These are phyloP conservation scores for Aphanomyces stellatus DNA, from an alignment of 352 stramenopile genomes.

Conservation along the genomic window DNA sequence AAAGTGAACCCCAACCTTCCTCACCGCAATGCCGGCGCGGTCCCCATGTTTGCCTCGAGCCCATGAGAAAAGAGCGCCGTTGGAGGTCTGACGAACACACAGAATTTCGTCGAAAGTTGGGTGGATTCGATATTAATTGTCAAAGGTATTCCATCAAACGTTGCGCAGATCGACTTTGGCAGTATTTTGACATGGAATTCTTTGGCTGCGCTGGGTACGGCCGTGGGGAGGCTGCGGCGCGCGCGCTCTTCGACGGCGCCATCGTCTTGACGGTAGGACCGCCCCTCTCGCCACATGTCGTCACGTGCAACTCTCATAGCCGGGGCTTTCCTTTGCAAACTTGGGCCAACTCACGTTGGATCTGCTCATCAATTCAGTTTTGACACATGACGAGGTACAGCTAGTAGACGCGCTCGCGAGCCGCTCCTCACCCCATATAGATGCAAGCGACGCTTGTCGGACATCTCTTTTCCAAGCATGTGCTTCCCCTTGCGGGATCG, in stretches of 20 bases:
- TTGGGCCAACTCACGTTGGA: constrained; percentile 71
- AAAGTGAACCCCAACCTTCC: no score
- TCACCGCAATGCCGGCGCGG: no score
- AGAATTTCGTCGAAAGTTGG: no score
- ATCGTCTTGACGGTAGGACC: constrained; percentile 7
- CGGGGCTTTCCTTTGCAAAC: constrained; percentile 71
- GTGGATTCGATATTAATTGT: no score
- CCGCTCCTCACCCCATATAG: constrained; percentile 23
- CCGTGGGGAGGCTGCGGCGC: neutral
- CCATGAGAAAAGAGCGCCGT: no score
- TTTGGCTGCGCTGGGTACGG: constrained; percentile 4
- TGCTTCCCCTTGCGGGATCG: constrained; percentile 50
- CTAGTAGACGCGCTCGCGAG: neutral
- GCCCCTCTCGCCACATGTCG: neutral
- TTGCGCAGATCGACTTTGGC: no score
- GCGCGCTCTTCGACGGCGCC: constrained; percentile 5
- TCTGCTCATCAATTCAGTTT: constrained; percentile 63
- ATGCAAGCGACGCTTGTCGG: constrained; percentile 38
- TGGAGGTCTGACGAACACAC: no score
- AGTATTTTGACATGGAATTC: constrained; percentile 22
- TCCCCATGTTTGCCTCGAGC: no score
- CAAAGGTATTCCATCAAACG: no score
- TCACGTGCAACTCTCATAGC: constrained; percentile 25
- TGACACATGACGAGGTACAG: constrained; percentile 18
- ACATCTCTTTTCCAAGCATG: constrained; percentile 48